phyloP scores from a whole-genome alignment of 352 stramenopile genomes.

The Phytophthora rubi region DNA sequence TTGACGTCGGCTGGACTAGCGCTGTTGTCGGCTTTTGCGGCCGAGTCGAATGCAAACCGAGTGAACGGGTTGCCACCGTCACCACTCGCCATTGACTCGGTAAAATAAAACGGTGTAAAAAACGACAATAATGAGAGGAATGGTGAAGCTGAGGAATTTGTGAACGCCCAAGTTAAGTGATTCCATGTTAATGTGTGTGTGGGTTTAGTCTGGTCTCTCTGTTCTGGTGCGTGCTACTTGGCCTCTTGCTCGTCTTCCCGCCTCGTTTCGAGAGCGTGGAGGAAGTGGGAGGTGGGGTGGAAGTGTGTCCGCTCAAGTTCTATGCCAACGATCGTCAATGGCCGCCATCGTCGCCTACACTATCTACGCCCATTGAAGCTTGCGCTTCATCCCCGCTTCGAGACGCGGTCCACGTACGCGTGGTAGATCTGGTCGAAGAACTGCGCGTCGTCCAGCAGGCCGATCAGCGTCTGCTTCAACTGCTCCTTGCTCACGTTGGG shows the following conservation, averaged over 20 bases:
- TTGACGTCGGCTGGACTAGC: slow-evolving; percentile 23
- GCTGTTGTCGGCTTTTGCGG: slow-evolving; percentile 4
- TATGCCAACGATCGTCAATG: slow-evolving; percentile 40
- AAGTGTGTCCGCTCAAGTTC: slow-evolving; percentile 34
- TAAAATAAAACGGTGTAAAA: slow-evolving; percentile 18
- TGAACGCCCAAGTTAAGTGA: slow-evolving; percentile 32
- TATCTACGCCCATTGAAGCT: slow-evolving; percentile 31
- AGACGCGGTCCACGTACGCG: slow-evolving; percentile 78
- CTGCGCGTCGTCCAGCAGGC: slow-evolving; percentile 77
- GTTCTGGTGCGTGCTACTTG: slow-evolving; percentile 14
- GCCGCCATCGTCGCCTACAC: slow-evolving; percentile 33
- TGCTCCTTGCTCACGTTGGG: slow-evolving; percentile 82
- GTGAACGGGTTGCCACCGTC: slow-evolving; percentile 63
- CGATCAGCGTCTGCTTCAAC: slow-evolving; percentile 86
- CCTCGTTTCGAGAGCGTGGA: slow-evolving; percentile 8
- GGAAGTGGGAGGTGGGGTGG: slow-evolving; percentile 3
- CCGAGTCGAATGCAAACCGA: slow-evolving; percentile 58
- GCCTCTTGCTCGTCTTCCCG: slow-evolving; percentile 4
- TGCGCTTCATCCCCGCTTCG: slow-evolving; percentile 44
- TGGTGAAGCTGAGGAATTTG: slow-evolving; percentile 3
- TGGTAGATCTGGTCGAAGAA: slow-evolving; percentile 92
- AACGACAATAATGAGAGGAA: neutral
- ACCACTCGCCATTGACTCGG: slow-evolving; percentile 24
- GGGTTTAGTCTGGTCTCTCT: slow-evolving; percentile 23
- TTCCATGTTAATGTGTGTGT: slow-evolving; percentile 37